Conservation (phyloP, 192 early-diverging fungal species). For the Kappamyces sp. region DNA sequence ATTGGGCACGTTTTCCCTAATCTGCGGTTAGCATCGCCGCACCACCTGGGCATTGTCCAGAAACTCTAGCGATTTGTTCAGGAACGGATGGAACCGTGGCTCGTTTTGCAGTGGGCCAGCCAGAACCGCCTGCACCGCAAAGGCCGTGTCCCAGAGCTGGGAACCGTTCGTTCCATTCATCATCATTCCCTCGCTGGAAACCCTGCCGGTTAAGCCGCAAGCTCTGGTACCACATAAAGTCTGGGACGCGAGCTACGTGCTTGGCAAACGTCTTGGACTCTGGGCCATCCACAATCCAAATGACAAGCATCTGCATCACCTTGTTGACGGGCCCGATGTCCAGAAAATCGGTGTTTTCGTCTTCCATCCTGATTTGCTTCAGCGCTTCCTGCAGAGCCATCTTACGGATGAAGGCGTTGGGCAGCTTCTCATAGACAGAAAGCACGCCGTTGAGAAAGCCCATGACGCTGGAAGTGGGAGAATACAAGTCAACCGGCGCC, state of each 20-base stretch:
- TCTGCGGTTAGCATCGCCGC: slow-evolving; percentile 44
- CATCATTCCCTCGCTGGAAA: slow-evolving; percentile 83
- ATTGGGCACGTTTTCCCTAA: slow-evolving; percentile 66
- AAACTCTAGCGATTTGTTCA: slow-evolving; percentile 71
- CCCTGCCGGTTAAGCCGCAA: slow-evolving; percentile 15
- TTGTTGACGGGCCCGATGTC: slow-evolving; percentile 96
- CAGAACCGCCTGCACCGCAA: slow-evolving; percentile 75
- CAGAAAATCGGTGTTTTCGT: slow-evolving; percentile 81
- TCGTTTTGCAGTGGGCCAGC: slow-evolving; percentile 70
- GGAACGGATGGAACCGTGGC: slow-evolving; percentile 57
- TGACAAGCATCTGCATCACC: slow-evolving; percentile 82
- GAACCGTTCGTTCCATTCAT: slow-evolving; percentile 95
- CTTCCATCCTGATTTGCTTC: slow-evolving; percentile 80
- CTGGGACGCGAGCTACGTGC: slow-evolving; percentile 65
- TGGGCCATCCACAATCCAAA: slow-evolving; percentile 78
- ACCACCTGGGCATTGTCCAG: slow-evolving; percentile 61
- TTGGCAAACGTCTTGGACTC: slow-evolving; percentile 73
- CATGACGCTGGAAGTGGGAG: slow-evolving; percentile 73
- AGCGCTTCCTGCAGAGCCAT: slow-evolving; percentile 69
- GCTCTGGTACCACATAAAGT: slow-evolving; percentile 72
- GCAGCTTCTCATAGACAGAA: slow-evolving; percentile 70
- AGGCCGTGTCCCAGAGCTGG: slow-evolving; percentile 94
- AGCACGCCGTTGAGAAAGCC: slow-evolving; percentile 68
- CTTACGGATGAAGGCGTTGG: slow-evolving; percentile 47
- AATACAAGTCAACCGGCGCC: slow-evolving; percentile 72